These are phyloP conservation scores for Xylaria cubensis DNA, from an alignment of 495 filamentous ascomycete genomes.

Conservation along the genomic window DNA sequence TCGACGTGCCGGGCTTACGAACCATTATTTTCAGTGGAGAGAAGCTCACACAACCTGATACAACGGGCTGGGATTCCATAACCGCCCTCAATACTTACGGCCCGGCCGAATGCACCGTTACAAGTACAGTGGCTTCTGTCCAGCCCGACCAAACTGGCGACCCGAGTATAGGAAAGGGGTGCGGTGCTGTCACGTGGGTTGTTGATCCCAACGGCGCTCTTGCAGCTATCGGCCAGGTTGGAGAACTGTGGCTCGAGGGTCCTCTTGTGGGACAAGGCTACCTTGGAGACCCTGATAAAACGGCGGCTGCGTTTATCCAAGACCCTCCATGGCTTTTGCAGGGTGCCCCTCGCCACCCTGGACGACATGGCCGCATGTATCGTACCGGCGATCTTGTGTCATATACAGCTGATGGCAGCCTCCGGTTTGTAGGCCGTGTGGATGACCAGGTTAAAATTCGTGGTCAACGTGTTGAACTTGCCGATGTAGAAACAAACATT, in stretches of 20 bases:
- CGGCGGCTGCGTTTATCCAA: conserved; percentile 40
- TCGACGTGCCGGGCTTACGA: conserved; percentile 47
- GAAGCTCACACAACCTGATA: conserved; percentile 29
- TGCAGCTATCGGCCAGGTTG: conserved; percentile 70
- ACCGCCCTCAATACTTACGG: conserved; percentile 46
- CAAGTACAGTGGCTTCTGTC: conserved; percentile 34
- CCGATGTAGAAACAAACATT: conserved; percentile 34
- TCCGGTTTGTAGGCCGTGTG: conserved; percentile 34
- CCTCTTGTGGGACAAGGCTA: conserved; percentile 47
- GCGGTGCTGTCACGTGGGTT: conserved; percentile 53
- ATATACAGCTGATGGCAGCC: conserved; percentile 41
- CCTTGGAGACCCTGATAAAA: conserved; percentile 36
- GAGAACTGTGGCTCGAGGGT: conserved; percentile 80
- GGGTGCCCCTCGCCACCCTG: neutral
- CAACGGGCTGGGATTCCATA: conserved; percentile 31
- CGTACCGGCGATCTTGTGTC: conserved; percentile 57
- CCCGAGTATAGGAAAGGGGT: conserved; percentile 46
- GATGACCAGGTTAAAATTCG: conserved; percentile 41
- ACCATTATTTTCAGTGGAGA: conserved; percentile 53
- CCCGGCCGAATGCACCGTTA: conserved; percentile 40
- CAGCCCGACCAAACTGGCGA: neutral
- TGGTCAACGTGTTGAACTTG: conserved; percentile 42
- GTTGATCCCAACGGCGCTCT: conserved; percentile 65
- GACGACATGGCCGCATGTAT: conserved; percentile 36
- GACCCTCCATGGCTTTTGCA: conserved; percentile 47